Evolutionary conservation across 768 basidiomycete genomes (phyloP).

Genomic region (Guyanaporus albipodus): DNA sequence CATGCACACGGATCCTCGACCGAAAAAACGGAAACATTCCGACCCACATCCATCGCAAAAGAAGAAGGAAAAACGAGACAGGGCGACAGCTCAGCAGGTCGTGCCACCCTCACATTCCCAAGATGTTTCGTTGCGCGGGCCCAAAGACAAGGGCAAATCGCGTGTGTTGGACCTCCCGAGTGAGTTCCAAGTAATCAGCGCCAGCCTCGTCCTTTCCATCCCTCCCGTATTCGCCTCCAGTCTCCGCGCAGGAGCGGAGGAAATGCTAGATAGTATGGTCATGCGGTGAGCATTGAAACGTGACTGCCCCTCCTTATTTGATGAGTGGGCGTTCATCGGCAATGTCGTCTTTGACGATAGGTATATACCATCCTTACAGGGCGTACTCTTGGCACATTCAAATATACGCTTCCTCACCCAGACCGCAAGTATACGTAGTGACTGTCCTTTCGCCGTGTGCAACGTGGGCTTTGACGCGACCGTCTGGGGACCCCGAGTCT

Average conservation of each 20-base stretch:
- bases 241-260: slow-evolving; percentile 71
- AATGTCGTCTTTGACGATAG: slow-evolving; percentile 37
- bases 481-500: slow-evolving; percentile 83
- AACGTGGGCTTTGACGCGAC: slow-evolving; percentile 76
- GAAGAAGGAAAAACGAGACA: slow-evolving; percentile 32
- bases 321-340: slow-evolving; percentile 1
- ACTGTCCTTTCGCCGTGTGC: slow-evolving; percentile 82
- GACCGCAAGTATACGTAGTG: slow-evolving; percentile 66
- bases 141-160: slow-evolving; percentile 38
- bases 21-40: slow-evolving; percentile 53
- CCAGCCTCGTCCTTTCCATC: slow-evolving; percentile 69
- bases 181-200: slow-evolving; percentile 60
- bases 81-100: neutral
- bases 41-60: slow-evolving; percentile 32
- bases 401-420: slow-evolving; percentile 63
- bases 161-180: slow-evolving; percentile 29
- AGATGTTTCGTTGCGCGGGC: slow-evolving; percentile 9
- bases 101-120: slow-evolving; percentile 2
- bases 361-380: slow-evolving; percentile 82
- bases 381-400: slow-evolving; percentile 85
- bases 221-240: slow-evolving; percentile 78
- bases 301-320: slow-evolving; percentile 2
- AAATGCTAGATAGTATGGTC: slow-evolving; percentile 91
- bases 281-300: slow-evolving; percentile 69
- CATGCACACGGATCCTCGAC: slow-evolving; percentile 6